phyloP scores from a whole-genome alignment of 306 rosid species.

The Corylus avellana region DNA sequence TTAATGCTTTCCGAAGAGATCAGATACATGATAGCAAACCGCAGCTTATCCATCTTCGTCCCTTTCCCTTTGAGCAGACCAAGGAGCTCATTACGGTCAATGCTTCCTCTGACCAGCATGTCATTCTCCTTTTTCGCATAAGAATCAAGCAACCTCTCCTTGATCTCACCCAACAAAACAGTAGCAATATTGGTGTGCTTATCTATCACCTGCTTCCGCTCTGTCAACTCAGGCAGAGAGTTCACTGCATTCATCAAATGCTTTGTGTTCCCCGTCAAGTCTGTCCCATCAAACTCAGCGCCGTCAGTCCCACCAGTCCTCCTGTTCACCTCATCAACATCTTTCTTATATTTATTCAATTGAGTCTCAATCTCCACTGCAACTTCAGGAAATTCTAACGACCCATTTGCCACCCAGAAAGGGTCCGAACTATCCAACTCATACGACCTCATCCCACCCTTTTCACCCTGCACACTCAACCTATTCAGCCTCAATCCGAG shows the following conservation, averaged over 20 bases:
- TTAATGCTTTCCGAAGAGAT: conserved; percentile 82
- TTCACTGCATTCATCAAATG: conserved; percentile 98
- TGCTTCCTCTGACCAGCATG: conserved; percentile 87
- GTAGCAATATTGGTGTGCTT: conserved; percentile 97
- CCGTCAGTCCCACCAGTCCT: conserved; percentile 84
- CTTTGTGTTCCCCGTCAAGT: conserved; percentile 91
- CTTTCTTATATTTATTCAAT: conserved; percentile 81
- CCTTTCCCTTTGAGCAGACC: conserved; percentile 83
- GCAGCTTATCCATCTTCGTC: conserved; percentile 83
- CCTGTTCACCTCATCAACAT: conserved; percentile 94
- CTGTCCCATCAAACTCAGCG: conserved; percentile 87
- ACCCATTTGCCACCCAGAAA: conserved; percentile 88
- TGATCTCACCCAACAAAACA: conserved; percentile 86
- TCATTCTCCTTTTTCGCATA: conserved; percentile 91
- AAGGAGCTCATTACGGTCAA: conserved; percentile 76
- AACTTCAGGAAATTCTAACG: conserved; percentile 86
- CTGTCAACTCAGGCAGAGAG: conserved; percentile 92
- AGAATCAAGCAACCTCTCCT: conserved; percentile 93
- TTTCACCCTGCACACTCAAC: conserved; percentile 83
- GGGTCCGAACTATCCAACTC: conserved; percentile 84
- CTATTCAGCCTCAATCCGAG: conserved; percentile 89
- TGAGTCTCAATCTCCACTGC: conserved; percentile 95
- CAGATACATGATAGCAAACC: conserved; percentile 86
- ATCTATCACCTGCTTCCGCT: conserved; percentile 90
- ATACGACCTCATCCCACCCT: conserved; percentile 85